These are phyloP conservation scores for Aspergillus sclerotiicarbonarius DNA, from an alignment of 495 filamentous ascomycete genomes.

Conservation along the genomic window DNA sequence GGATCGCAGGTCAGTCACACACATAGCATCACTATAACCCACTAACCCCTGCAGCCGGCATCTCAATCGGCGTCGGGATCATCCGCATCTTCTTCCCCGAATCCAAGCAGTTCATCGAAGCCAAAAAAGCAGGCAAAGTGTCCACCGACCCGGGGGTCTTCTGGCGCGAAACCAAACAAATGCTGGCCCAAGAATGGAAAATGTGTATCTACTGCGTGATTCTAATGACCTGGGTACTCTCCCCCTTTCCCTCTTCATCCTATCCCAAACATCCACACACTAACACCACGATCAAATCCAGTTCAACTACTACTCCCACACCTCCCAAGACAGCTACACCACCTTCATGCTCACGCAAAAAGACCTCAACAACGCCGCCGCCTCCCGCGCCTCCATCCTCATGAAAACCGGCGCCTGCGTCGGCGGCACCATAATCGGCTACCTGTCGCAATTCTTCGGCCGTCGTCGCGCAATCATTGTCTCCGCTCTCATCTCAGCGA, in stretches of 20 bases:
- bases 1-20: constrained; percentile 41
- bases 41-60: constrained; percentile 37
- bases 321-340: constrained; percentile 72
- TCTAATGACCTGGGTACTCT: constrained; percentile 62
- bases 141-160: constrained; percentile 51
- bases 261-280: background rate
- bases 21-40: background rate
- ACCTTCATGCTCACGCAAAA: constrained; percentile 72
- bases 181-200: constrained; percentile 67
- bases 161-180: constrained; percentile 58
- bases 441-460: constrained; percentile 68
- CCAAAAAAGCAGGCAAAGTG: constrained; percentile 51
- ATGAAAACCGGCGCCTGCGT: constrained; percentile 74
- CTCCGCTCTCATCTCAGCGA: constrained; percentile 53
- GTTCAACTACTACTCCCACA: constrained; percentile 62
- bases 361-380: constrained; percentile 53
- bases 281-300: too few species aligned
- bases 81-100: constrained; percentile 67
- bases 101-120: constrained; percentile 66
- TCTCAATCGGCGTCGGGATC: constrained; percentile 63
- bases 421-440: constrained; percentile 70
- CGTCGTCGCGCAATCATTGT: constrained; percentile 65
- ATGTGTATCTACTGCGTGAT: constrained; percentile 68
- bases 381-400: constrained; percentile 68
- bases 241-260: background rate